A percentile compares a stretch with the other conserved stretches of the same genome.
These are phyloP conservation scores for Cucumis melo DNA, from an alignment of 306 rosid genomes.

Conservation along the genomic window DNA sequence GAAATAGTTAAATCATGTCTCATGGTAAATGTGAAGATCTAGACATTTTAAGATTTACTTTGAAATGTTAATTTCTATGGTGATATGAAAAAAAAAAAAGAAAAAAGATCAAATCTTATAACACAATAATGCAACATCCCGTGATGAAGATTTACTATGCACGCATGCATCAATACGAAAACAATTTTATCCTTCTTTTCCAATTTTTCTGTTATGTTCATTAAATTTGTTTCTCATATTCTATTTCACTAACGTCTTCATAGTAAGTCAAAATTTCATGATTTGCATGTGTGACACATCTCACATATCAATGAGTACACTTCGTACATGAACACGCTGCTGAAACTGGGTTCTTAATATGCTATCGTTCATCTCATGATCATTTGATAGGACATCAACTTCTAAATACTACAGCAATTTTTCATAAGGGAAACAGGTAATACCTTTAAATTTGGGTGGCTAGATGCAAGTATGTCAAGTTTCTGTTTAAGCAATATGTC, in stretches of 20 bases:
- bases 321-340: neutral
- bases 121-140: too few relatives aligned
- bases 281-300: neutral
- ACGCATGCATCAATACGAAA: neutral
- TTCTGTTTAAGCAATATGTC: conserved; percentile 92
- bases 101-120: neutral
- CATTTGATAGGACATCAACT: neutral
- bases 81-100: neutral
- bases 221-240: neutral
- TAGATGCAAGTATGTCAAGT: conserved; percentile 65
- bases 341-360: neutral
- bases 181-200: neutral
- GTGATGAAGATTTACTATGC: too few relatives aligned
- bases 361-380: neutral
- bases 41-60: neutral
- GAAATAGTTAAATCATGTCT: neutral
- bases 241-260: neutral
- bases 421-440: neutral
- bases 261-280: neutral
- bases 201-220: neutral
- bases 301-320: neutral
- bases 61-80: neutral
- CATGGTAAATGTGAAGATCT: neutral
- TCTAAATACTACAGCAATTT: neutral
- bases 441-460: conserved; percentile 92